Evolutionary conservation across 2,329 filamentous ascomycete species (phyloP), one percentile per base, ranked within the genome.

Genomic region (Botryotinia narcissicola): DNA sequence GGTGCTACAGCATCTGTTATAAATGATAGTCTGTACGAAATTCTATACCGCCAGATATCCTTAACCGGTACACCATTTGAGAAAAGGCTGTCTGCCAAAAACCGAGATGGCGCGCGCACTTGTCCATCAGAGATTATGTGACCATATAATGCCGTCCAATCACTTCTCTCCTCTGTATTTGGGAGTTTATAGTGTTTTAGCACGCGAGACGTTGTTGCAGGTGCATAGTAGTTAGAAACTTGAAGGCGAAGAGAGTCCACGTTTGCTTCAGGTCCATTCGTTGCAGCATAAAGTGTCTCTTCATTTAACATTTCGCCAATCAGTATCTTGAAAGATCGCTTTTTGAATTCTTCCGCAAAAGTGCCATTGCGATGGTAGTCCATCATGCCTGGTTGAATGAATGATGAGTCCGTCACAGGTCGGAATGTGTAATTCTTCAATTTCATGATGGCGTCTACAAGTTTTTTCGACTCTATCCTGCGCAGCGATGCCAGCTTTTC

Each of bases 381-480:
- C 1, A 82, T 80, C 75, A 85, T 83, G 0, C 80, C 81, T 0
- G 78, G 73, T 14, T 81, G 80, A 29, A 85, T 80, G 73, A 86
- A 85, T 1, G 81, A 46, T 12, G 80, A 80, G 64, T 86, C 83
- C 0, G 84, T 86, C 9, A 84, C 80, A 1, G 84, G 83, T 2
- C 84, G 82, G 79, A 85, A 86, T 0, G 84, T 86, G 74, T 86
- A 84, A 63, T 84, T 80, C 72, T 84, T 81, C 44, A 86, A 76
- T 14, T 83, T 76, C n/a, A 79, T 77, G 25, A 85, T 80, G 0
- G 81, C 80, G 4, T 75, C 74, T 2, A 83, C 76, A 3, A 86
- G 78, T 25, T 83, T 80, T 1, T 77, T 71, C 2, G 79, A 75
- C 7, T 76, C 78, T 5, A 84, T 75, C 8, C 78, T 70, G 14